Conservation (phyloP, 768 basidiomycete genomes). For the Naganishia onofrii region DNA sequence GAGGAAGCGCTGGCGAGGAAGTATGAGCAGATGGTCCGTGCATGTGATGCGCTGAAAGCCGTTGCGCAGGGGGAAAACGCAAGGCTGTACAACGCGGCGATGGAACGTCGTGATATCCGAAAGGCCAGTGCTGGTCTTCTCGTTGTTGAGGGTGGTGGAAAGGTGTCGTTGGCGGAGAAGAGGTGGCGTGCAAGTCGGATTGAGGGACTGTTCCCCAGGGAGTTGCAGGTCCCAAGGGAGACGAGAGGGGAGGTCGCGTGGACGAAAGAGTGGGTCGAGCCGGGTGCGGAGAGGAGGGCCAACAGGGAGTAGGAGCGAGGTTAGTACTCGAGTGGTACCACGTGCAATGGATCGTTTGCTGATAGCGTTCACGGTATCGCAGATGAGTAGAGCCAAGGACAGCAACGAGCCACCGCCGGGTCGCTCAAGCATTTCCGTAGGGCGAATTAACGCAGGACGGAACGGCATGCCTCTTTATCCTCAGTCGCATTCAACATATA, state of each 20-base stretch:
- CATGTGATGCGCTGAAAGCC: conserved; percentile 70
- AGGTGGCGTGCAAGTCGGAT: conserved; percentile 64
- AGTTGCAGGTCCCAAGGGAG: conserved; percentile 73
- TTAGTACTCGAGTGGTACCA: too few species aligned
- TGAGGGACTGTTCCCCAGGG: conserved; percentile 70
- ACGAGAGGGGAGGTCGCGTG: conserved; percentile 73
- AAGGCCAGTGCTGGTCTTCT: conserved; percentile 59
- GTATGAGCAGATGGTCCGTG: conserved; percentile 72
- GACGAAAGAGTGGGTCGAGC: conserved; percentile 66
- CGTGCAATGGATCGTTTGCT: too few species aligned
- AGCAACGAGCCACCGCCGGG: too few species aligned
- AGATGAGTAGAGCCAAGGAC: too few species aligned
- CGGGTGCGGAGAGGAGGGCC: not conserved
- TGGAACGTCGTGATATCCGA: conserved; percentile 36
- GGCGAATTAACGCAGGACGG: too few species aligned
- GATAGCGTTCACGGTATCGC: too few species aligned
- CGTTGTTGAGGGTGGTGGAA: conserved; percentile 60
- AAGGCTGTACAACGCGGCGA: conserved; percentile 37
- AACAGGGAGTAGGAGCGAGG: not conserved
- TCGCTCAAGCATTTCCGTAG: too few species aligned
- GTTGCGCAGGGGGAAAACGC: conserved; percentile 13
- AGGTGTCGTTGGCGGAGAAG: conserved; percentile 66
- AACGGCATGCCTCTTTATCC: too few species aligned
- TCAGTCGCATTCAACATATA: too few species aligned
- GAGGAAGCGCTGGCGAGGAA: conserved; percentile 71